Base-by-base conservation (phyloP, 192 early-diverging fungal species). In the Lobosporangium transversale region DNA sequence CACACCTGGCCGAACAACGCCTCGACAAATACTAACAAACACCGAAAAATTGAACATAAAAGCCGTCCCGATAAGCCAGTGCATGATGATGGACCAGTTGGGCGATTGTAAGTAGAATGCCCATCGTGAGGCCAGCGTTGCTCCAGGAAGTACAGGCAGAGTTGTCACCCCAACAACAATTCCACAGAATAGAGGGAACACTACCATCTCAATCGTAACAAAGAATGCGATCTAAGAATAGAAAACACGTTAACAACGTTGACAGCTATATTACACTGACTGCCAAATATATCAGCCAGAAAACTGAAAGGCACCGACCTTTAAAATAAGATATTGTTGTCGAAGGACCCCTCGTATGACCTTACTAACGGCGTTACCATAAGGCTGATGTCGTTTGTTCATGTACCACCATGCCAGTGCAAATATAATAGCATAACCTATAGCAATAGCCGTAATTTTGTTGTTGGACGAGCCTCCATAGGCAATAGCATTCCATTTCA, bases 31-130 rank as follows among this genome's bases (percentile, higher is more conserved):
- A 20, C 89, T 70, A 4, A 99, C 90, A 74, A 96, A 96, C 8
- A 89, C 81, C 3, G 97, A 92, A 86, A 99, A 94, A 62, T 93
- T 87, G 58, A 94, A 94, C 95, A 98, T 96, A 69, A 97, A 96
- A 20, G 87, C 87, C 12, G 97, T 95, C 2, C 97, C 97, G 4
- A 90, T 62, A 62, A 98, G 85, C 97, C 97, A 98, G 66, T 97
- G 95, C 60, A 95, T 80, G 50, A 94, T 88, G 53, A 80, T 78
- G 20, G 86, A 88, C n/a, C 87, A 87, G 68, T 89, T 85, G 2
- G 91, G 91, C 23, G 85, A 83, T 18, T 80, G 61, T 12, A 71
- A 60, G 68, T 89, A 88, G 57, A 91, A 92, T 0, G 62, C 79
- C 42, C 81, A 78, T 9, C 93, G 91, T 18, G 86, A 69, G 5